phyloP scores from a whole-genome alignment of 768 basidiomycete species.

The Lactifluus piperatus region DNA sequence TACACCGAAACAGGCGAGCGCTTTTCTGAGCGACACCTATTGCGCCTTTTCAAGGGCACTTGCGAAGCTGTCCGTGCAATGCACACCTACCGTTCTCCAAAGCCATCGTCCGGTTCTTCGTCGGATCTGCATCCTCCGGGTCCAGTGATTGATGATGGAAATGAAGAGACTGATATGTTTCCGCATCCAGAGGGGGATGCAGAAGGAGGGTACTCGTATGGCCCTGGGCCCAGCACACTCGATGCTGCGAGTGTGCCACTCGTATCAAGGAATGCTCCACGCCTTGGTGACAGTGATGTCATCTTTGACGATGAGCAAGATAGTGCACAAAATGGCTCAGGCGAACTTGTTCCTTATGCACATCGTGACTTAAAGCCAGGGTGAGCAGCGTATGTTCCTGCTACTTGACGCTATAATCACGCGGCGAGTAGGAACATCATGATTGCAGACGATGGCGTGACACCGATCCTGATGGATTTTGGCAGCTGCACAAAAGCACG shows the following conservation, averaged over 20 bases:
- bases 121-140: slow-evolving; percentile 18
- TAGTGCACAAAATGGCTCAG: slow-evolving; percentile 32
- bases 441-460: slow-evolving; percentile 80
- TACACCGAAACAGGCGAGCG: slow-evolving; percentile 75
- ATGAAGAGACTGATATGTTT: slow-evolving; percentile 62
- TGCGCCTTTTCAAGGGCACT: slow-evolving; percentile 86
- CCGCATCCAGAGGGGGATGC: slow-evolving; percentile 69
- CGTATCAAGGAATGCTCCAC: slow-evolving; percentile 39
- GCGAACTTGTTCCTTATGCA: slow-evolving; percentile 74
- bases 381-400: slow-evolving; percentile 38
- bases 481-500: slow-evolving; percentile 87
- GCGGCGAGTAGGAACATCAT: slow-evolving; percentile 71
- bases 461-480: slow-evolving; percentile 96
- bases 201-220: slow-evolving; percentile 70
- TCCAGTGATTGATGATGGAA: slow-evolving; percentile 29
- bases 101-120: slow-evolving; percentile 23
- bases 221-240: slow-evolving; percentile 25
- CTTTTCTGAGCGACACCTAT: slow-evolving; percentile 83
- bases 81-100: slow-evolving; percentile 72
- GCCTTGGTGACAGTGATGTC: slow-evolving; percentile 45
- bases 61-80: slow-evolving; percentile 92
- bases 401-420: background rate
- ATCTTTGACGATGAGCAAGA: slow-evolving; percentile 83
- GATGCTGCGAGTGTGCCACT: slow-evolving; percentile 40
- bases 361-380: slow-evolving; percentile 96